Conservation (phyloP, 148 eudicot species). For the Hydrangea macrophylla region DNA sequence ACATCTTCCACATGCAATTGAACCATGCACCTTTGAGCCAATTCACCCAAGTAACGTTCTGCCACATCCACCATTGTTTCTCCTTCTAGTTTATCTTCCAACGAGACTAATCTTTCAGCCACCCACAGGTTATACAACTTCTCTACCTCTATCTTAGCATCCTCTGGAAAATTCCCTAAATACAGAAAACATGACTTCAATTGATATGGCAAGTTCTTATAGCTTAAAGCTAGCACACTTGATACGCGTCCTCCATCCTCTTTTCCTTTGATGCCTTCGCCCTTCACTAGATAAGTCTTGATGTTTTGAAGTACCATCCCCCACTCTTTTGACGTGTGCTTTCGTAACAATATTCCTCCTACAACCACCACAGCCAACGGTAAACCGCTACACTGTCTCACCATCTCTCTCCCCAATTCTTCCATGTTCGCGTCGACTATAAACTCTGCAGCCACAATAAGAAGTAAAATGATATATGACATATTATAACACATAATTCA, state of each 20-base stretch:
- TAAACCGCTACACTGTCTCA: constrained; percentile 36
- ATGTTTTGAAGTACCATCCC: constrained; percentile 1
- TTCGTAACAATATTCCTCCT: constrained; percentile 34
- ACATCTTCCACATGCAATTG: constrained; percentile 9
- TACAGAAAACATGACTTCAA: constrained; percentile 39
- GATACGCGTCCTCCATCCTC: not conserved
- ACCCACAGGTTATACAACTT: constrained; percentile 27
- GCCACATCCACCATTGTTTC: constrained; percentile 22
- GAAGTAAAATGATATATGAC: too few relatives aligned
- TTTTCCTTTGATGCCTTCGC: not conserved
- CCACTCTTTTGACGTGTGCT: not conserved
- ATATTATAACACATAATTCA: too few relatives aligned
- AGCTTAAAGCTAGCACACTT: constrained; percentile 19
- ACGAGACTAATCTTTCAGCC: constrained; percentile 30
- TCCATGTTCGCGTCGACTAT: constrained; percentile 11
- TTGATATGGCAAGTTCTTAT: constrained; percentile 23
- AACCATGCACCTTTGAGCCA: constrained; percentile 31
- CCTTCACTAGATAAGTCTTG: not conserved
- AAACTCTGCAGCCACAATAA: not conserved
- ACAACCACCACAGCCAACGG: constrained; percentile 44
- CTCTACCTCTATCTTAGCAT: constrained; percentile 20
- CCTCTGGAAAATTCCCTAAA: constrained; percentile 24
- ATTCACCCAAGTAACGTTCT: constrained; percentile 25
- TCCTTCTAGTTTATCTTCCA: not conserved
- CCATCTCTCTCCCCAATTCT: constrained; percentile 36